Conservation (phyloP, 1,139 yeast species). For the Scheffersomyces titani region DNA sequence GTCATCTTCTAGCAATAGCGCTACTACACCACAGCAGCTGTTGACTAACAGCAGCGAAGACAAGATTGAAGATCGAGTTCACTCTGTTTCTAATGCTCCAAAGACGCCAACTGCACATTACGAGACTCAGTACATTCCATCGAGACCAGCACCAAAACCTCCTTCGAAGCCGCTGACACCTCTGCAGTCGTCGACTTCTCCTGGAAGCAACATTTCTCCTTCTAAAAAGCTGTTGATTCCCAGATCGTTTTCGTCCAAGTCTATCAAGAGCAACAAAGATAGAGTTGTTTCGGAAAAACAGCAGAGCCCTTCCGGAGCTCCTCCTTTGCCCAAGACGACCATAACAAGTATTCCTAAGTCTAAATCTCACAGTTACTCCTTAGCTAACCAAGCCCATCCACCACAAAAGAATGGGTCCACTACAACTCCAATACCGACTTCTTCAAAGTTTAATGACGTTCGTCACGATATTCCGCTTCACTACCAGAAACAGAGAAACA, state of each 20-base stretch:
- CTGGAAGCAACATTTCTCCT: slow-evolving; percentile 8
- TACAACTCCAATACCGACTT: slow-evolving; percentile 42
- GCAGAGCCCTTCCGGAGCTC: slow-evolving; percentile 19
- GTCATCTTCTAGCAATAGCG: neutral
- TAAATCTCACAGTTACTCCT: slow-evolving; percentile 44
- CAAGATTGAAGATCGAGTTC: slow-evolving; percentile 1
- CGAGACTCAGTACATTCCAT: slow-evolving; percentile 58
- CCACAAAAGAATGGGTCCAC: slow-evolving; percentile 27
- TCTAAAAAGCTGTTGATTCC: slow-evolving; percentile 27
- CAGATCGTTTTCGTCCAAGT: slow-evolving; percentile 43
- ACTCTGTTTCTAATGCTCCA: slow-evolving; percentile 10
- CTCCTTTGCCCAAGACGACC: slow-evolving; percentile 7
- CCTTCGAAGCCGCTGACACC: slow-evolving; percentile 25
- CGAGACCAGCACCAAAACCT: slow-evolving; percentile 69
- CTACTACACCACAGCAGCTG: neutral
- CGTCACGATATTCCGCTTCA: slow-evolving; percentile 12
- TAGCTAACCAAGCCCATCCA: slow-evolving; percentile 28
- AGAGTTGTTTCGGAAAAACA: slow-evolving; percentile 19
- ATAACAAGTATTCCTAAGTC: slow-evolving; percentile 39
- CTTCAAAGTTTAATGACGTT: slow-evolving; percentile 34
- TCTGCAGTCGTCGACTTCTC: slow-evolving; percentile 4
- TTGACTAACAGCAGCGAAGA: slow-evolving; percentile 1
- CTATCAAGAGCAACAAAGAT: slow-evolving; percentile 30
- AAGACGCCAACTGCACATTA: slow-evolving; percentile 23
- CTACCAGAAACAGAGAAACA: slow-evolving; percentile 23